Conservation (phyloP, 2,329 filamentous ascomycete genomes). For the Esteya vermicola region DNA sequence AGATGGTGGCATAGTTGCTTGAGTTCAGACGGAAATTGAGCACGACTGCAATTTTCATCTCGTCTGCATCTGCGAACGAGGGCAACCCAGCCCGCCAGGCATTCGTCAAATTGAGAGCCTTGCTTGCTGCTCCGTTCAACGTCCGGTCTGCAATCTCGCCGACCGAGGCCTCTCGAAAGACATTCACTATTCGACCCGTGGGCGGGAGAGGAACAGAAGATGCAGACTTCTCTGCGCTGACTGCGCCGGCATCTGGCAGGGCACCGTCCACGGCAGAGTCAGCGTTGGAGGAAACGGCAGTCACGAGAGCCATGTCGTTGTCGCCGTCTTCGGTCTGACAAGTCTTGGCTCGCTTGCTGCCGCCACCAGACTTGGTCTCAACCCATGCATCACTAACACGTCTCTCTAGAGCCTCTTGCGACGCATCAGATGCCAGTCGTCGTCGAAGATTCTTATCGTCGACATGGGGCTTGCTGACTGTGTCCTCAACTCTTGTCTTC, state of each 20-base stretch:
- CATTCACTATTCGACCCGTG: too few species aligned
- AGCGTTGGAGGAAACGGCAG: too few species aligned
- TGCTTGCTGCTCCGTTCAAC: too few species aligned
- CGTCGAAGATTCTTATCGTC: conserved; percentile 12
- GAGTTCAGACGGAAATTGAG: conserved; percentile 21
- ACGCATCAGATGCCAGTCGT: conserved; percentile 9
- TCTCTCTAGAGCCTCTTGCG: conserved; percentile 6
- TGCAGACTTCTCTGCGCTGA: too few species aligned
- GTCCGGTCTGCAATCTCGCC: background rate
- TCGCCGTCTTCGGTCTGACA: background rate
- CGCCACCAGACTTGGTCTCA: conserved; percentile 21
- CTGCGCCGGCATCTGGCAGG: too few species aligned
- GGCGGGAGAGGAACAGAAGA: too few species aligned
- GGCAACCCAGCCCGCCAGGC: conserved; percentile 7
- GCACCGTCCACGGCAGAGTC: too few species aligned
- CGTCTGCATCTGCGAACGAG: conserved; percentile 7
- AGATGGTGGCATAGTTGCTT: conserved; percentile 24
- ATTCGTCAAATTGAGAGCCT: conserved; percentile 9
- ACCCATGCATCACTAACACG: conserved; percentile 25
- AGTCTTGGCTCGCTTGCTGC: conserved; percentile 27
- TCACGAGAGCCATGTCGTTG: background rate
- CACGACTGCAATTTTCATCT: conserved; percentile 20
- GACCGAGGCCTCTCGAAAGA: background rate
- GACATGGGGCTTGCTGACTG: background rate
- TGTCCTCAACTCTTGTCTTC: conserved; percentile 7